Evolutionary conservation across 768 basidiomycete species (phyloP), one percentile per base, ranked within the genome.

Genomic region (Leccinum subgranulosum): DNA sequence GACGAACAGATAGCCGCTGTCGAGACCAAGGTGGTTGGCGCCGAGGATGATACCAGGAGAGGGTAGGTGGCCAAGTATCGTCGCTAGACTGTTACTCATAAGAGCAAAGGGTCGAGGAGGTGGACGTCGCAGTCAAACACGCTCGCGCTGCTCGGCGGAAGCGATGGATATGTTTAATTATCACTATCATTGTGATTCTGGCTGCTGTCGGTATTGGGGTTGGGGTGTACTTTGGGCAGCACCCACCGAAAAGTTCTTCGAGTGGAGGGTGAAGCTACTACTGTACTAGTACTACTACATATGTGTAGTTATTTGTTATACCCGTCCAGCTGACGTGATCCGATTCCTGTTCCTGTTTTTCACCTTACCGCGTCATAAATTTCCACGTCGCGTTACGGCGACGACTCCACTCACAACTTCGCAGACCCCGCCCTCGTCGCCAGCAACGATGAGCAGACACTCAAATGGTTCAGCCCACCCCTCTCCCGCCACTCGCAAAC

Each of bases 111-210:
- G 66, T 83, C 39, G 70, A 79, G 48, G 79, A 90, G 55, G 88
- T 86, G 9, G 80, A 83, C 49, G 75, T 78, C 47, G 92, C 92
- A 1, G 86, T 92, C 43, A 74, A 78, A 45, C 83, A 83, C 60
- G 90, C 89, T 1, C 78, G 85, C 12, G 73, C 78, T 25, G 90
- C 90, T 9, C 83, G 94, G 57, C 85, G 83, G 67, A 92, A 87
- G 74, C 85, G 92, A 59, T 92, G 89, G 89, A 89, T 89, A 74
- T 94, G 90, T 73, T 92, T 94, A 72, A 74, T 80, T 64, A 76
- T 90, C 51, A 69, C 79, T 53, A 59, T 92, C 27, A 58, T 84
- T 55, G 72, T 88, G 53, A 77, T 88, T 60, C 71, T 90, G 49
- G 90, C 77, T 1, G 71, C 64, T 47, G 60, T 67, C 15, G 71